A percentile compares a stretch with the other conserved stretches of the same genome.
Evolutionary conservation across 2,329 filamentous ascomycete species (phyloP).

Genomic region (Sporothrix brunneoviolacea): DNA sequence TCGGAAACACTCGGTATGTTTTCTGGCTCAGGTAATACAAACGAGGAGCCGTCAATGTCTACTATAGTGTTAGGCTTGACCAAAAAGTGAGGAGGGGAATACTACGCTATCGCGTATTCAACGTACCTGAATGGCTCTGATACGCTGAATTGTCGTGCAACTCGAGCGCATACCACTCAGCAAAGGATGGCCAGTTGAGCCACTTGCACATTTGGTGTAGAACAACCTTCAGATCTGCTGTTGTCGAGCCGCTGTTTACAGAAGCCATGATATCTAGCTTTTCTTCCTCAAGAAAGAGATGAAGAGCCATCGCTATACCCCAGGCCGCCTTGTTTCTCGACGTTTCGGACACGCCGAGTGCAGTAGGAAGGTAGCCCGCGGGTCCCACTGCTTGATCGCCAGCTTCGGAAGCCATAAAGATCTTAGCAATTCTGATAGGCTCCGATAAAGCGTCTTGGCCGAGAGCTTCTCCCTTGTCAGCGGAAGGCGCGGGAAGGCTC

Average conservation of each 20-base stretch:
- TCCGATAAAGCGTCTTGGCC: too few species aligned
- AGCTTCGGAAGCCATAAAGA: conserved; percentile 56
- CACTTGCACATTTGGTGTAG: conserved; percentile 75
- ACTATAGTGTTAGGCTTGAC: conserved; percentile 19
- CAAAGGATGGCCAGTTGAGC: conserved; percentile 62
- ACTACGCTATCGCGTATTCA: too few species aligned
- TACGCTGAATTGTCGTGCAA: conserved; percentile 42
- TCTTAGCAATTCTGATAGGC: conserved; percentile 53
- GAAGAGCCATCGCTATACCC: conserved; percentile 67
- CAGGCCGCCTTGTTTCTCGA: conserved; percentile 55
- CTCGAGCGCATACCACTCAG: conserved; percentile 43
- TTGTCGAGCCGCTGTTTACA: conserved; percentile 37
- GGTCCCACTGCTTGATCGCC: conserved; percentile 48
- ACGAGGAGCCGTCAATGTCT: neutral
- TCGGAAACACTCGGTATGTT: conserved; percentile 35
- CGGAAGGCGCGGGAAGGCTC: too few species aligned
- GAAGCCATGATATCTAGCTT: conserved; percentile 63
- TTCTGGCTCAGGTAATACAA: conserved; percentile 25
- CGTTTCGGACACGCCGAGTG: conserved; percentile 43
- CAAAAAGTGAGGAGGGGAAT: too few species aligned
- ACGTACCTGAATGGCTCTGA: conserved; percentile 18
- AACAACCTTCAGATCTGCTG: conserved; percentile 58
- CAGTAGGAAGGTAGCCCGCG: conserved; percentile 61
- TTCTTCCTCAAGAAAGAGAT: conserved; percentile 82
- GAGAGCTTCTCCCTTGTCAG: too few species aligned